Percentiles rank a stretch among this genome's conserved stretches.
phyloP scores from a whole-genome alignment of 1,139 yeast species.

The Taphrina deformans region DNA sequence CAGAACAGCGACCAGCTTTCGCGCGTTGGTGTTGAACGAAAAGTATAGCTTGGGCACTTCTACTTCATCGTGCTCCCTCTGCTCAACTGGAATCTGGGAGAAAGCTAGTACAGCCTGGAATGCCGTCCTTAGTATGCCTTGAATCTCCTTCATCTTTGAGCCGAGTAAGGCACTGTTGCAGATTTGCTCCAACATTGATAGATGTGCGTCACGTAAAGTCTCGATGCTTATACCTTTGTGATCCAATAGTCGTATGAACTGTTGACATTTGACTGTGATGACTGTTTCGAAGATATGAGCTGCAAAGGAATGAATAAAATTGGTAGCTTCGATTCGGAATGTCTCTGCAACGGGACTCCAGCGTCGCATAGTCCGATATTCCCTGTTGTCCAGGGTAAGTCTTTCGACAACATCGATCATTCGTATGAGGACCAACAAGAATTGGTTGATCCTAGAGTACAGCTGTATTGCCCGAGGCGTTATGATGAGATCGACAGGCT shows the following conservation, averaged over 20 bases:
- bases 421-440: constrained; percentile 14
- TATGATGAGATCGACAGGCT: constrained; percentile 20
- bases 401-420: constrained; percentile 11
- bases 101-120: background rate
- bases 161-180: constrained; percentile 4
- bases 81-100: background rate
- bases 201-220: constrained; percentile 13
- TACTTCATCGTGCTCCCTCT: background rate
- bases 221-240: background rate
- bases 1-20: constrained; percentile 4
- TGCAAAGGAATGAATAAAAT: constrained; percentile 11
- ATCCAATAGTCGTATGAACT: background rate
- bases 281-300: constrained; percentile 19
- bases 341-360: background rate
- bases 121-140: background rate
- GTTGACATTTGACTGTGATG: background rate
- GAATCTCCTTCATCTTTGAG: background rate
- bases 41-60: background rate
- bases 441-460: constrained; percentile 14
- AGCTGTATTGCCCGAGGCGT: background rate
- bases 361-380: constrained; percentile 4
- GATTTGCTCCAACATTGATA: constrained; percentile 8
- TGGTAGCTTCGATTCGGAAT: constrained; percentile 17
- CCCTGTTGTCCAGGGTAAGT: constrained; percentile 9
- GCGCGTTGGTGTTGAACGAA: background rate